Evolutionary conservation across 352 stramenopile genomes (phyloP).

Genomic region (Phytophthora niederhauseri): DNA sequence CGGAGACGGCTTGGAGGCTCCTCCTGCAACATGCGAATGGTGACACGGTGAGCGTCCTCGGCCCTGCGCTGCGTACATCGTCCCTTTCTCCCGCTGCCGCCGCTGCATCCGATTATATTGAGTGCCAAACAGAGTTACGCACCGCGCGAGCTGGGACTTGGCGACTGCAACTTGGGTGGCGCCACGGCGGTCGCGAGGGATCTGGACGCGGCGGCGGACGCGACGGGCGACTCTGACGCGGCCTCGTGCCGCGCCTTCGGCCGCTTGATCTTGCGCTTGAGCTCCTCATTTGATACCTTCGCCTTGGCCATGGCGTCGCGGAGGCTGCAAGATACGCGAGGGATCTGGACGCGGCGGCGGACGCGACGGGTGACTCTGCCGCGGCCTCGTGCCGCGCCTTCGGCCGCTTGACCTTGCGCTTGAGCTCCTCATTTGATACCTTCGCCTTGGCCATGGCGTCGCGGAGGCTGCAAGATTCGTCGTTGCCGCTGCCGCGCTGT

Average conservation of each 20-base stretch:
- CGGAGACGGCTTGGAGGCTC: slow-evolving; percentile 61
- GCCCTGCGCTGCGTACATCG: not conserved
- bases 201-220: slow-evolving; percentile 14
- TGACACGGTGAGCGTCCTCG: not conserved
- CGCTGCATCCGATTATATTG: not conserved
- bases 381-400: slow-evolving; percentile 51
- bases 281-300: slow-evolving; percentile 63
- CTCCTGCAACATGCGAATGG: slow-evolving; percentile 10
- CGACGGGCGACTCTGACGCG: slow-evolving; percentile 22
- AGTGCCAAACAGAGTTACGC: not conserved
- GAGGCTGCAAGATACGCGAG: slow-evolving; percentile 11
- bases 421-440: slow-evolving; percentile 62
- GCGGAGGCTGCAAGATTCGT: slow-evolving; percentile 7
- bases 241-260: slow-evolving; percentile 53
- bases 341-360: slow-evolving; percentile 18
- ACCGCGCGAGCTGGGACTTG: slow-evolving; percentile 52
- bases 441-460: slow-evolving; percentile 65
- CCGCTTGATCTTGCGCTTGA: slow-evolving; percentile 73
- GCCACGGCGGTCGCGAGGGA: slow-evolving; percentile 25
- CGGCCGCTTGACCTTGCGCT: slow-evolving; percentile 68
- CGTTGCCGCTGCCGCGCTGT: slow-evolving; percentile 22
- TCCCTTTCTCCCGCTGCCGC: not conserved
- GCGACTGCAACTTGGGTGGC: slow-evolving; percentile 52
- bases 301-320: slow-evolving; percentile 56
- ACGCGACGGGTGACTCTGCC: slow-evolving; percentile 22